A percentile compares a stretch with the other conserved stretches of the same genome.
Evolutionary conservation across 2,329 filamentous ascomycete species (phyloP).

Genomic region (Alternaria sp.): DNA sequence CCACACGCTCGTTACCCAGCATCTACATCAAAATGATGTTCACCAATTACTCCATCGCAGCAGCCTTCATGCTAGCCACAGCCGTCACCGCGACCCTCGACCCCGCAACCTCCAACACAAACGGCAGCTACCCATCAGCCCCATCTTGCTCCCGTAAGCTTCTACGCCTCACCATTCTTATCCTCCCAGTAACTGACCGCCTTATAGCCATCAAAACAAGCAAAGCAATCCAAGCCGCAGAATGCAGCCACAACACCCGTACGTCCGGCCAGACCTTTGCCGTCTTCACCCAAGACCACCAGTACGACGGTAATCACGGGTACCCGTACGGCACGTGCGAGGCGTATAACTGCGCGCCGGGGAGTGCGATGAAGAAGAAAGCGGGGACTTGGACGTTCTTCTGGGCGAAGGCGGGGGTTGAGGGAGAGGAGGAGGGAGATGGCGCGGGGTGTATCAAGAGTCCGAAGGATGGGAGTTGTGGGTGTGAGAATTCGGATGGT

Average conservation of each 20-base stretch:
- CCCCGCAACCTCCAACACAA: conserved; percentile 48
- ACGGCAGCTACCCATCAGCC: conserved; percentile 37
- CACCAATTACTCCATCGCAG: conserved; percentile 4
- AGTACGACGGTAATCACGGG: conserved; percentile 53
- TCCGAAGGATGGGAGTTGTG: conserved; percentile 29
- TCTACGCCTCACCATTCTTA: background rate
- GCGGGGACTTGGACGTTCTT: conserved; percentile 32
- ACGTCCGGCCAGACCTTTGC: conserved; percentile 48
- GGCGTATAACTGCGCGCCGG: conserved; percentile 32
- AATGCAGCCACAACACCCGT: conserved; percentile 53
- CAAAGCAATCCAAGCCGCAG: conserved; percentile 51
- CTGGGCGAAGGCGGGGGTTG: conserved; percentile 25
- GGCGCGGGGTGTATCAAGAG: conserved; percentile 38
- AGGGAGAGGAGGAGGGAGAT: conserved; percentile 25
- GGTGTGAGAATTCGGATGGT: conserved; percentile 35
- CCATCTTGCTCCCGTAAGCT: conserved; percentile 33
- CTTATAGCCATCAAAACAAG: conserved; percentile 36
- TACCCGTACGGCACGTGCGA: conserved; percentile 56
- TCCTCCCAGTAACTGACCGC: background rate
- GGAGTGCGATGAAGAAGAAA: conserved; percentile 19
- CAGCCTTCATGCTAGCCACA: conserved; percentile 15
- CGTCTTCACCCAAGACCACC: conserved; percentile 53
- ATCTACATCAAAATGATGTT: background rate
- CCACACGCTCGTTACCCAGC: background rate
- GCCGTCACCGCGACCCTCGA: conserved; percentile 43